phyloP scores from a whole-genome alignment of 352 stramenopile species.

The Blastocystis sp. region DNA sequence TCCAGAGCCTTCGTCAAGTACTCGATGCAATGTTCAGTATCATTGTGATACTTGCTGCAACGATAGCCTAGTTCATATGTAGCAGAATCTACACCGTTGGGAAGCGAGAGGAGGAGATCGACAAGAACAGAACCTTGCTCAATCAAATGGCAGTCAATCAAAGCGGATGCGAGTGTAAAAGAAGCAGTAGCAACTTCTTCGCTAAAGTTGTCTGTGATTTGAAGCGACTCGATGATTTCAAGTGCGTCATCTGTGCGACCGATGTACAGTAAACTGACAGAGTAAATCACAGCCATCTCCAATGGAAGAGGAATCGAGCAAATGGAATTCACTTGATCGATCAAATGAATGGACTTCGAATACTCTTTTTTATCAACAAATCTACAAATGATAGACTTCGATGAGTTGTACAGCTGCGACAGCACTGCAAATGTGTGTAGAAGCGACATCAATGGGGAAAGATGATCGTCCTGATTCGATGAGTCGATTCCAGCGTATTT shows the following conservation, averaged over 20 bases:
- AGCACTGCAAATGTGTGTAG: not conserved
- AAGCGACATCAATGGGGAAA: not conserved
- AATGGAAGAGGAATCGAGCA: not conserved
- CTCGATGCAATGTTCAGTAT: not conserved
- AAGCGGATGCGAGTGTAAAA: not conserved
- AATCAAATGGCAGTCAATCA: conserved; percentile 15
- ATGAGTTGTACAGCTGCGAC: not conserved
- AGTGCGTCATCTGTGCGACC: not conserved
- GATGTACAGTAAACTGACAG: conserved; percentile 22
- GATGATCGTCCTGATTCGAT: not conserved
- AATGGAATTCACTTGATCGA: conserved; percentile 2
- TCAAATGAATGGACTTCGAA: not conserved
- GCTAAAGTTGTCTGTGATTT: conserved; percentile 6
- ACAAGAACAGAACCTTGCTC: not conserved
- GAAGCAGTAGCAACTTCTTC: not conserved
- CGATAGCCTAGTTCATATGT: conserved; percentile 11
- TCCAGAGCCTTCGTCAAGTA: conserved; percentile 27
- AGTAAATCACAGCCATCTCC: conserved; percentile 37
- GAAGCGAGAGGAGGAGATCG: not conserved
- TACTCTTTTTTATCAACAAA: not conserved
- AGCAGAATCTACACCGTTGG: not conserved
- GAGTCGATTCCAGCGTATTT: not conserved
- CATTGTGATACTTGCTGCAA: not conserved
- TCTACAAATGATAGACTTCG: not conserved
- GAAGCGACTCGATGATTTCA: conserved; percentile 9